These are phyloP conservation scores for Pichia manshurica DNA, from an alignment of 805 yeast genomes.

Conservation along the genomic window DNA sequence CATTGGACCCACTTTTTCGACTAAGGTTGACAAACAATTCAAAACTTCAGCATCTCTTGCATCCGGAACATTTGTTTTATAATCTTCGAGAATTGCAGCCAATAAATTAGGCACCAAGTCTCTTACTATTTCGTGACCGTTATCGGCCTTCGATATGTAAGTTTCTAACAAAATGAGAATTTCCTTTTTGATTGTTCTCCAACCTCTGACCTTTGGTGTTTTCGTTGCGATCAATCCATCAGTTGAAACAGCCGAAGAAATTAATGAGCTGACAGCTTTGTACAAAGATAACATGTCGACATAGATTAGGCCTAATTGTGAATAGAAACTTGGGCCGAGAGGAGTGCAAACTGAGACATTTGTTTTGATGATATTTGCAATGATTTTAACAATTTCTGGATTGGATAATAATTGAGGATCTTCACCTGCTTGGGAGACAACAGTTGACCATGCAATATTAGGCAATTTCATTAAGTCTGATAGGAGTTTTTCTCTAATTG, in stretches of 20 bases:
- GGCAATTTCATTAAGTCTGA: conserved; percentile 84
- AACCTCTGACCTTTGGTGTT: conserved; percentile 89
- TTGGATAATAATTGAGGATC: conserved; percentile 76
- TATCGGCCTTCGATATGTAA: conserved; percentile 81
- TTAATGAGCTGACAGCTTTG: conserved; percentile 81
- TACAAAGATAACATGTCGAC: conserved; percentile 86
- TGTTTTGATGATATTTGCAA: conserved; percentile 91
- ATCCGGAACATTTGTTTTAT: conserved; percentile 82
- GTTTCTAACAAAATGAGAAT: conserved; percentile 83
- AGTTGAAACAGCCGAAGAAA: conserved; percentile 68
- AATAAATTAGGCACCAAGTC: conserved; percentile 80
- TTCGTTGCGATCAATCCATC: conserved; percentile 89
- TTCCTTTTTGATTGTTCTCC: conserved; percentile 95
- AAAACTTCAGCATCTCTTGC: conserved; percentile 97
- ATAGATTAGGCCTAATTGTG: conserved; percentile 83
- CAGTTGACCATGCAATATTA: conserved; percentile 89
- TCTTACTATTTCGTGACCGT: conserved; percentile 74
- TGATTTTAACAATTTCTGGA: conserved; percentile 80
- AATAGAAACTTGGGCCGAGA: conserved; percentile 83
- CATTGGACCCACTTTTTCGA: conserved; percentile 77
- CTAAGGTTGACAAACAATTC: conserved; percentile 89
- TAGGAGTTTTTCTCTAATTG: conserved; percentile 64
- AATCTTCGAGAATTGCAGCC: conserved; percentile 82
- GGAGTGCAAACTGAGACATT: conserved; percentile 94
- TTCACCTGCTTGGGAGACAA: conserved; percentile 76